These are phyloP conservation scores for Leccinum longicurvipes DNA, from an alignment of 768 basidiomycete species.

Conservation along the genomic window DNA sequence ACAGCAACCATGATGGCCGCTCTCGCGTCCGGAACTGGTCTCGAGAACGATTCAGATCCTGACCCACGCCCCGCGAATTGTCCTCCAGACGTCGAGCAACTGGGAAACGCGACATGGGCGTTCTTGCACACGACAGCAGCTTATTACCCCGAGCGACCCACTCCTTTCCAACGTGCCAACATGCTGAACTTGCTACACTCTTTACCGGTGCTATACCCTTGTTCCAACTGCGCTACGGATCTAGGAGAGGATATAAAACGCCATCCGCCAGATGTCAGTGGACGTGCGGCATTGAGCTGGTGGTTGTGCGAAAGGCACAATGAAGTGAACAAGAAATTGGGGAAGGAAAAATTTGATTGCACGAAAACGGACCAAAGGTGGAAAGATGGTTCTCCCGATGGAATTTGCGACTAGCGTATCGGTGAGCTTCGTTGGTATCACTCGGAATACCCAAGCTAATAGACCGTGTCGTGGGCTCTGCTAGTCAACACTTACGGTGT, in stretches of 20 bases:
- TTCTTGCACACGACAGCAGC: conserved; percentile 95
- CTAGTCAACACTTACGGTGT: neutral
- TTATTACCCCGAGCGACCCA: conserved; percentile 87
- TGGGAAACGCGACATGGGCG: conserved; percentile 94
- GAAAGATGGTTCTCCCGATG: conserved; percentile 87
- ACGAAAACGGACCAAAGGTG: conserved; percentile 80
- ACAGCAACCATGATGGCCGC: conserved; percentile 34
- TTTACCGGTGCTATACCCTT: conserved; percentile 84
- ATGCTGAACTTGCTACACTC: conserved; percentile 81
- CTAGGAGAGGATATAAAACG: conserved; percentile 66
- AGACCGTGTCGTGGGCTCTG: neutral
- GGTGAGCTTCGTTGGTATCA: conserved; percentile 6
- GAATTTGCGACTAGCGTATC: conserved; percentile 72
- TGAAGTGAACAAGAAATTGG: conserved; percentile 82
- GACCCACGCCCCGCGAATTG: conserved; percentile 60
- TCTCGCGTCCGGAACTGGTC: conserved; percentile 29
- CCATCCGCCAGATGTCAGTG: conserved; percentile 76
- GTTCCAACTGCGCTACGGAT: conserved; percentile 79
- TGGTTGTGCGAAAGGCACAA: conserved; percentile 96
- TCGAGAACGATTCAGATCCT: conserved; percentile 27
- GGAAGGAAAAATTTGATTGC: conserved; percentile 84
- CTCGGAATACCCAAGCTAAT: neutral
- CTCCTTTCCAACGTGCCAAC: conserved; percentile 68
- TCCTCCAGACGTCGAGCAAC: conserved; percentile 85
- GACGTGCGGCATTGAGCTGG: conserved; percentile 60